Conservation (phyloP, 352 stramenopile genomes). For the Heterotrichella gracilis region DNA sequence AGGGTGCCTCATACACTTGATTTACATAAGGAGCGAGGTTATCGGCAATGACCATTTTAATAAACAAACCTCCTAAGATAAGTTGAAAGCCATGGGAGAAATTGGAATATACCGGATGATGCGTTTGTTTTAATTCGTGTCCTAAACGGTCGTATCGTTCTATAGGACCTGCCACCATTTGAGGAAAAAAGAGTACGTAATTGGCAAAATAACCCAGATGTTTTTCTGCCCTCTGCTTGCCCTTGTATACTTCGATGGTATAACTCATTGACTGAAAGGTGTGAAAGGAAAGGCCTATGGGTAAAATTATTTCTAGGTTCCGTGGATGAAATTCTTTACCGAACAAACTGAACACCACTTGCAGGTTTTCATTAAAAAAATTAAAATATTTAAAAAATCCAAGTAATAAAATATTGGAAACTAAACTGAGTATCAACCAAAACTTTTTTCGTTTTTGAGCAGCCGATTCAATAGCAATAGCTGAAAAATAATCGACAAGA, state of each 20-base stretch:
- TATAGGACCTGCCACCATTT: not conserved
- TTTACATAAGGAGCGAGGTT: not conserved
- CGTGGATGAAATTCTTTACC: not conserved
- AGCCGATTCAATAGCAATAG: not conserved
- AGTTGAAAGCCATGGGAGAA: not conserved
- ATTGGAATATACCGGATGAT: not conserved
- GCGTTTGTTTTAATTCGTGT: not conserved
- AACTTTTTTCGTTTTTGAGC: not conserved
- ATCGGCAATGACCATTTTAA: not conserved
- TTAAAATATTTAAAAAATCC: slow-evolving; percentile 14
- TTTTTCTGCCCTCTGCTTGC: not conserved
- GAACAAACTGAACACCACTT: not conserved
- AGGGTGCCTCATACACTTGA: not conserved
- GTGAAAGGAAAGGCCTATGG: not conserved
- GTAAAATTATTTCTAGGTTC: not conserved
- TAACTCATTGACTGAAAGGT: slow-evolving; percentile 6
- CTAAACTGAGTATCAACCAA: not conserved
- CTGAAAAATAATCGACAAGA: slow-evolving; percentile 5
- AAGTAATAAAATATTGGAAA: slow-evolving; percentile 11
- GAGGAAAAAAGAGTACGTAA: not conserved
- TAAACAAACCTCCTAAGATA: not conserved
- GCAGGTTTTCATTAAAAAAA: slow-evolving; percentile 13
- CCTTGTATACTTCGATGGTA: slow-evolving; percentile 1
- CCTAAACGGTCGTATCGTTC: not conserved
- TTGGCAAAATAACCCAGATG: not conserved